Evolutionary conservation across 2,329 filamentous ascomycete species (phyloP), one percentile per base, ranked within the genome.

Genomic region (Neonectria magnoliae): DNA sequence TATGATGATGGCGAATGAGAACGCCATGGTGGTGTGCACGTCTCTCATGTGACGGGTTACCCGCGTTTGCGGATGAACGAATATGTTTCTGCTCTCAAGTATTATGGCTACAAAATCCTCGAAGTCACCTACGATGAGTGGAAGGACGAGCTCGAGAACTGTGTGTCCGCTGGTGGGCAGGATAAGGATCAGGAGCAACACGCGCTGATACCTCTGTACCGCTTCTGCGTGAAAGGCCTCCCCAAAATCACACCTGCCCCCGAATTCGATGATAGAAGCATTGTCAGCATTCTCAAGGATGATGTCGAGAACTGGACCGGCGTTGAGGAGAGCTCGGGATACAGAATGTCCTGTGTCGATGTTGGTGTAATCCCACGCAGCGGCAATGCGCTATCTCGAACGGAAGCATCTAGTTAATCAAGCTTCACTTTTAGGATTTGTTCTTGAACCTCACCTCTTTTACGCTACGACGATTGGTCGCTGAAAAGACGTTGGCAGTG

Each of bases 41-140:
- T 97, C 6, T 86, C 88, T 1, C 93, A 97, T 70, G 90, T 97
- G 51, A 97, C 93, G 1, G 87, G 87, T 7, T 93, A 94, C 77
- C 93, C 93, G 3, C 86, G 93, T 11, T 85, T 96, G 42, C 88
- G 88, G 2, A 90, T 94, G 84, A 93, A 91, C 80, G 85, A 93
- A 75, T 97, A 90, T 79, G 84, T 97, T 13, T 85, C 86, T 18
- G 83, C 86, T 0, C 83, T 97, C 4, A 84, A 91, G 73, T 84
- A 83, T n/a, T 97, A 92, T 77, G 93, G 68, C 84, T 97, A 62
- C 87, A 92, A 78, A 55, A 91, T 92, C 0, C 91, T 91, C 0
- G 91, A 93, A 75, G 85, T 96, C 13, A 90, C 92, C 71, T 92
- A 94, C 75, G 65, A 69, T 2, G 64, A 74, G 14, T 77, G 75